These are phyloP conservation scores for Metschnikowia drakensbergensis DNA, from an alignment of 805 yeast genomes.

Conservation along the genomic window DNA sequence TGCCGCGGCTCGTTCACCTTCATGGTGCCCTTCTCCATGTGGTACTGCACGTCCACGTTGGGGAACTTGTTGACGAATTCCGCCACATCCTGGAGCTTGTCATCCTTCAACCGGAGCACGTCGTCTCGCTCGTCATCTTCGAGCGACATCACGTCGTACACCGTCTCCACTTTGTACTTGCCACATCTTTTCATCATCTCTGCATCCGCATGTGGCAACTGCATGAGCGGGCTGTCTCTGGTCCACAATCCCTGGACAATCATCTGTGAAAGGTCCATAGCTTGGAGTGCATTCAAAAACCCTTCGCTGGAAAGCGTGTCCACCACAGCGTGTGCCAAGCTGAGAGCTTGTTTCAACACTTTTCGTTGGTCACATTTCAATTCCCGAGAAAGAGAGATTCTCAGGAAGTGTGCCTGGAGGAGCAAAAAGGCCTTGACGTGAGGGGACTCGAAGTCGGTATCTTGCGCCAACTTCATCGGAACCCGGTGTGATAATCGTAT, in stretches of 20 bases:
- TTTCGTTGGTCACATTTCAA: constrained; percentile 51
- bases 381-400: constrained; percentile 61
- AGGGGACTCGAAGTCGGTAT: constrained; percentile 46
- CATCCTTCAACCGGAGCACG: constrained; percentile 51
- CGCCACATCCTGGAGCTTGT: constrained; percentile 62
- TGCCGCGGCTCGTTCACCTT: constrained; percentile 46
- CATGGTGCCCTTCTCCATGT: constrained; percentile 41
- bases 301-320: constrained; percentile 83
- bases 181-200: constrained; percentile 53
- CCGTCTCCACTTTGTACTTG: constrained; percentile 56
- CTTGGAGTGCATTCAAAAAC: constrained; percentile 66
- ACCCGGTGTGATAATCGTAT: constrained; percentile 50
- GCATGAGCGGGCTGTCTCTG: constrained; percentile 70
- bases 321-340: constrained; percentile 60
- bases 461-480: constrained; percentile 52
- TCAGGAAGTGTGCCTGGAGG: constrained; percentile 76
- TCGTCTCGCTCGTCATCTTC: constrained; percentile 73
- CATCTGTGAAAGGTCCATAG: constrained; percentile 89
- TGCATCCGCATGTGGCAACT: constrained; percentile 65
- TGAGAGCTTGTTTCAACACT: constrained; percentile 48
- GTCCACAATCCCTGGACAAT: constrained; percentile 84
- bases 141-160: constrained; percentile 73
- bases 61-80: constrained; percentile 89
- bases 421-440: constrained; percentile 68
- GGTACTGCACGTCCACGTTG: constrained; percentile 65